These are phyloP conservation scores for Diplodia scrobiculata DNA, from an alignment of 2,329 filamentous ascomycete genomes.

Conservation along the genomic window DNA sequence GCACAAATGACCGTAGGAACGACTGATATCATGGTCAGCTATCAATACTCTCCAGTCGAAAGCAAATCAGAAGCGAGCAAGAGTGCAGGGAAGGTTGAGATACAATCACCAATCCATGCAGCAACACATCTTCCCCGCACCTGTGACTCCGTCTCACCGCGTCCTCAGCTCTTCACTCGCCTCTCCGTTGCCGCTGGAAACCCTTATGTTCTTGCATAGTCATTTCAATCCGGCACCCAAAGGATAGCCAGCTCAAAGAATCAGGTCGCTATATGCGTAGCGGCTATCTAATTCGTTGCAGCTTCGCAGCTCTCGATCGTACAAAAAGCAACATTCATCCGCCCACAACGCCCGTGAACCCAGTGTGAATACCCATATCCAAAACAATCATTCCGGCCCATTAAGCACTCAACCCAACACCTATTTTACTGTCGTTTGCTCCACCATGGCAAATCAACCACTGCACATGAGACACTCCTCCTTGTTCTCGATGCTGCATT, in stretches of 20 bases:
- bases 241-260: not conserved
- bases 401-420: conserved; percentile 10
- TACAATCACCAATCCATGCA: too few relatives aligned
- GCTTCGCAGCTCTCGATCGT: not conserved
- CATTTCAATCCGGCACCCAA: not conserved
- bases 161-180: too few relatives aligned
- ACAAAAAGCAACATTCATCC: not conserved
- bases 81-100: too few relatives aligned
- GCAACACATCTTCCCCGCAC: too few relatives aligned
- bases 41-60: too few relatives aligned
- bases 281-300: not conserved
- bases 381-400: conserved; percentile 2
- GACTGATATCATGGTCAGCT: too few relatives aligned
- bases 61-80: too few relatives aligned
- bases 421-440: conserved; percentile 1
- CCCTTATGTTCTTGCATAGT: not conserved
- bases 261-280: conserved; percentile 5
- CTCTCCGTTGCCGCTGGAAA: too few relatives aligned
- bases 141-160: too few relatives aligned
- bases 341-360: conserved; percentile 15
- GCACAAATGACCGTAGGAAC: not conserved
- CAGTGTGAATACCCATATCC: conserved; percentile 3
- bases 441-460: not conserved
- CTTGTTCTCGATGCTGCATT: conserved; percentile 96
- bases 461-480: conserved; percentile 92